A percentile compares a stretch with the other conserved stretches of the same genome.
These are phyloP conservation scores for Leucosporidium creatinivorum DNA, from an alignment of 768 basidiomycete species.

Conservation along the genomic window DNA sequence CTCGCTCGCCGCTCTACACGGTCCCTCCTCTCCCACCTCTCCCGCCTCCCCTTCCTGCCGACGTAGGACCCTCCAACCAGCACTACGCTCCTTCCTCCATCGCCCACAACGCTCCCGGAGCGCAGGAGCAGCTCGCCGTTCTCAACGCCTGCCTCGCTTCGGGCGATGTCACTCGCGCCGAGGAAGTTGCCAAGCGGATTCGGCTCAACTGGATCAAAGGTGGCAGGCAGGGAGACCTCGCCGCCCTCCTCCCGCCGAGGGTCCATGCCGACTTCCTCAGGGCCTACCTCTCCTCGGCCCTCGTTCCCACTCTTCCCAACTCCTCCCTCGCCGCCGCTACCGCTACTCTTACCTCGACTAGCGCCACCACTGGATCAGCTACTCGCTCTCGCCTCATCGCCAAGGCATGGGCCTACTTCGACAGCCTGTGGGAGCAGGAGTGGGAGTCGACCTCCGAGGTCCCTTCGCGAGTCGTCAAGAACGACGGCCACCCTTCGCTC, in stretches of 20 bases:
- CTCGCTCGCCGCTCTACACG: slow-evolving; percentile 15
- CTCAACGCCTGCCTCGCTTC: slow-evolving; percentile 77
- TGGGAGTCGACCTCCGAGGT: slow-evolving; percentile 58
- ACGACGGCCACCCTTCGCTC: slow-evolving; percentile 44
- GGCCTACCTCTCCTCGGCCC: slow-evolving; percentile 29
- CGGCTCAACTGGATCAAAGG: slow-evolving; percentile 39
- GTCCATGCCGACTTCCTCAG: slow-evolving; percentile 36
- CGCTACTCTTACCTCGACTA: too few species aligned
- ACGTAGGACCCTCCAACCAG: not conserved
- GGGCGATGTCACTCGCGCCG: slow-evolving; percentile 70
- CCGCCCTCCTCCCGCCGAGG: slow-evolving; percentile 23
- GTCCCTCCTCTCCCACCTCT: slow-evolving; percentile 23
- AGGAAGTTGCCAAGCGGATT: slow-evolving; percentile 61
- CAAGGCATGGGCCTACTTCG: slow-evolving; percentile 46
- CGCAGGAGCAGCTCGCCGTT: slow-evolving; percentile 64
- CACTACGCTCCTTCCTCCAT: not conserved
- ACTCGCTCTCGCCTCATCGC: slow-evolving; percentile 5
- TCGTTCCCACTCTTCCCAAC: not conserved
- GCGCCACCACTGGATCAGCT: slow-evolving; percentile 36
- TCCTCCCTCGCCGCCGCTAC: not conserved
- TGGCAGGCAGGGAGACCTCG: slow-evolving; percentile 5
- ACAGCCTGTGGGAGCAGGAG: slow-evolving; percentile 54
- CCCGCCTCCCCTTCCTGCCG: slow-evolving; percentile 23
- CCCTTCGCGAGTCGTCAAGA: slow-evolving; percentile 45
- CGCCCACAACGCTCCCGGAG: slow-evolving; percentile 55